These are phyloP conservation scores for Asclepias syriaca DNA, from an alignment of 257 asterid species.

Conservation along the genomic window DNA sequence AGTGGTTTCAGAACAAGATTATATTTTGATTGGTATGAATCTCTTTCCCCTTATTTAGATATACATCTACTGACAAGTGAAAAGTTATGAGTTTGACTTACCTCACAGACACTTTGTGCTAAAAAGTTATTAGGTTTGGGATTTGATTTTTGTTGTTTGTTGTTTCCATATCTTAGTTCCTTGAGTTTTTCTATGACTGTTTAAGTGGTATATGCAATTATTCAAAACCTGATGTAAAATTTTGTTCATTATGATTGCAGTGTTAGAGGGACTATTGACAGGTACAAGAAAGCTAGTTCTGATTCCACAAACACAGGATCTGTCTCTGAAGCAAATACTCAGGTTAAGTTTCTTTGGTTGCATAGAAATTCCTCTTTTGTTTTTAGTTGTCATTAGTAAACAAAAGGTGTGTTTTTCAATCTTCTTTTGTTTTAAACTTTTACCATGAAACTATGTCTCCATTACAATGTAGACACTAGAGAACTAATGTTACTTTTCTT, in stretches of 20 bases:
- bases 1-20: too few species aligned
- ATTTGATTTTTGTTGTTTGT: too few species aligned
- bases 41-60: too few species aligned
- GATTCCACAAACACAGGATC: conserved; percentile 61
- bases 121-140: too few species aligned
- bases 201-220: background rate
- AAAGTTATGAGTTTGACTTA: too few species aligned
- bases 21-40: too few species aligned
- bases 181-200: background rate
- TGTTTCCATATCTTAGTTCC: background rate
- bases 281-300: conserved; percentile 72
- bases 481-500: too few species aligned
- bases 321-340: conserved; percentile 79
- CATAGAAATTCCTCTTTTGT: background rate
- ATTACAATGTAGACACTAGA: too few species aligned
- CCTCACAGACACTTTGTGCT: too few species aligned
- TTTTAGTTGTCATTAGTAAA: background rate
- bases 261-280: conserved; percentile 80
- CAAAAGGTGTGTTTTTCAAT: too few species aligned
- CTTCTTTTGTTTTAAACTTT: background rate
- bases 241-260: conserved; percentile 31
- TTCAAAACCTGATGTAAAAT: background rate
- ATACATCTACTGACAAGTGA: too few species aligned
- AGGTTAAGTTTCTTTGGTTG: conserved; percentile 29
- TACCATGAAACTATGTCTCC: too few species aligned